phyloP scores from a whole-genome alignment of 139 green algal species.

The Tetradesmus obliquus region DNA sequence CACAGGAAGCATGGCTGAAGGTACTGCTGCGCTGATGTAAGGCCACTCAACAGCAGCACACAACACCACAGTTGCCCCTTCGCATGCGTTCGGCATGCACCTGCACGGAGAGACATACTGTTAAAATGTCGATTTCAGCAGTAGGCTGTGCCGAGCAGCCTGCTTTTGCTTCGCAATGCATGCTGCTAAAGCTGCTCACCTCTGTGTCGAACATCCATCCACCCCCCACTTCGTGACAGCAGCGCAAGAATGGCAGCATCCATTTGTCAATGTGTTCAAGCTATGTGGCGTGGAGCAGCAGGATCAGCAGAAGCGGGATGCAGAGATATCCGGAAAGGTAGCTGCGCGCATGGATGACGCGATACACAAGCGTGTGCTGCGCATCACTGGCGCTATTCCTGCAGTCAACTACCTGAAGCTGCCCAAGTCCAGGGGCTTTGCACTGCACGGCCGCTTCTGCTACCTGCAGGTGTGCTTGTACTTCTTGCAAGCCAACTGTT shows the following conservation, averaged over 20 bases:
- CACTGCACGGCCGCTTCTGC: conserved; percentile 70
- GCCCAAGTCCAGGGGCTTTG: conserved; percentile 64
- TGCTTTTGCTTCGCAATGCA: not conserved
- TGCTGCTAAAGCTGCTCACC: not conserved
- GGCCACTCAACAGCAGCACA: not conserved
- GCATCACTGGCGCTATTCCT: conserved; percentile 61
- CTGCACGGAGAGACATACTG: too few relatives aligned
- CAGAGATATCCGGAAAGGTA: conserved; percentile 69
- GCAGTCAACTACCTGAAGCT: conserved; percentile 73
- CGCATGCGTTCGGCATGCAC: not conserved
- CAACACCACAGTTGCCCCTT: not conserved
- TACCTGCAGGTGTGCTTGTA: conserved; percentile 74
- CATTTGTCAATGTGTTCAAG: conserved; percentile 81
- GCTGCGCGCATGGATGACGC: conserved; percentile 54
- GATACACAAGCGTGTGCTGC: conserved; percentile 62
- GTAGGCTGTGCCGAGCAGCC: too few relatives aligned
- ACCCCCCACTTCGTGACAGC: not conserved
- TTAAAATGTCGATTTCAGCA: too few relatives aligned
- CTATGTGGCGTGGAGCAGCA: conserved; percentile 69
- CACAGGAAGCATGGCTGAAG: not conserved
- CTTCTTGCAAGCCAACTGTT: not conserved
- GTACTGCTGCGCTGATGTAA: not conserved
- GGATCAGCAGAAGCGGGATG: conserved; percentile 62
- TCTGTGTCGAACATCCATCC: too few relatives aligned
- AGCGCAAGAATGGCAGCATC: conserved; percentile 67